Base-by-base conservation (phyloP, 2,329 filamentous ascomycete species). In the Boeremia exigua region DNA sequence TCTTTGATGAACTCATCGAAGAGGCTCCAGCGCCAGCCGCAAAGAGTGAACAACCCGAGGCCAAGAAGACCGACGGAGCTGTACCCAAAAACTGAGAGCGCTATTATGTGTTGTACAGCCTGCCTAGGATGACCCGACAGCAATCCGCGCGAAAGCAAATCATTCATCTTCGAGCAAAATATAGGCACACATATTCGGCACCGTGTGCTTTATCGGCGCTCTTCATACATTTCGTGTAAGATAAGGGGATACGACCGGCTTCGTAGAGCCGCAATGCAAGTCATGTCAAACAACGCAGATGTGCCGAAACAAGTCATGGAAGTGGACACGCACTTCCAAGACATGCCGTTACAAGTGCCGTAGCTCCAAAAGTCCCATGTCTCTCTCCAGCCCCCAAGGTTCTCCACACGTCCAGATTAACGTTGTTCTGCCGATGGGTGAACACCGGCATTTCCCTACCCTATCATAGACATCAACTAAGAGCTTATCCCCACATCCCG, bases 1-100 rank as follows among this genome's bases (percentile, higher is more conserved):
- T 77, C 12, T 75, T 76, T 33, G 74, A 75, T 46, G 69, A 72
- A 39, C 61, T 76, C 11, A 55, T 69, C 27, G 69, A 72, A 50
- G 43, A 60, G 12, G 40, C 39, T 15, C 61, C 61, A 28, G 36
- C 47, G 11, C 33, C 42, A 5, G 51, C n/a, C 23, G 49, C 40
- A 2, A 52, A 57, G 25, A 15, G 27, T 23, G 54, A 52, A 15
- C 29, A 51, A 10, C 17, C 46, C 14, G 28, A 40, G 6, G 28
- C n/a, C n/a, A 32, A 39, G 40, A 12, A 27, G 28, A 14, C 6
- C 17, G 17, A 25, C 4, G 38, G 39, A 12, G 11, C 14, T 28
- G 33, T 29, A 2, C 9, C 27, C n/a, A 17, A 11, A 14, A n/a
- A 32, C n/a, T 19, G 27, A 28, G 15, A 3, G 10, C 23, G 17